Evolutionary conservation across 2,329 filamentous ascomycete species (phyloP).

Genomic region (Geosmithia putterillii): DNA sequence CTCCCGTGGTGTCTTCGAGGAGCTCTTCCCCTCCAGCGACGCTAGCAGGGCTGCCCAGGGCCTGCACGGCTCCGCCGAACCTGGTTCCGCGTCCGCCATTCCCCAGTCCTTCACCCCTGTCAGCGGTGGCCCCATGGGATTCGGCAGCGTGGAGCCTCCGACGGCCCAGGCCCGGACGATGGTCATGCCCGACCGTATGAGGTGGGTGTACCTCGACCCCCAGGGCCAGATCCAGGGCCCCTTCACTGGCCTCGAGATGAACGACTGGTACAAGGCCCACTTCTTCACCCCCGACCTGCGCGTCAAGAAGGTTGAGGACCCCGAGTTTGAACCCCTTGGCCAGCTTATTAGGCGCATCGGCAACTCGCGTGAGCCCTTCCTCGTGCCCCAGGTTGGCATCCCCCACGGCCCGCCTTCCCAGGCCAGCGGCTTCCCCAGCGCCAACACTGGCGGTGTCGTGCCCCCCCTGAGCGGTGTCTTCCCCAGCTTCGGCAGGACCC

Average conservation of each 20-base stretch:
- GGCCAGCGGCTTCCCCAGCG: conserved; percentile 35
- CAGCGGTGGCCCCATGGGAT: conserved; percentile 13
- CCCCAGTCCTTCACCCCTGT: conserved; percentile 23
- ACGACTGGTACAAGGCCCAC: conserved; percentile 98
- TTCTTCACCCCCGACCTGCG: conserved; percentile 93
- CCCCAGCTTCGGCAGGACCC: conserved; percentile 88
- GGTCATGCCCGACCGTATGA: conserved; percentile 98
- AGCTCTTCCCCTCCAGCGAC: conserved; percentile 32
- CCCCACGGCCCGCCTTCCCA: conserved; percentile 65
- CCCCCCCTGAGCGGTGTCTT: conserved; percentile 90
- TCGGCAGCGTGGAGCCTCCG: conserved; percentile 34
- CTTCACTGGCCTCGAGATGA: conserved; percentile 96
- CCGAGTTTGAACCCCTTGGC: conserved; percentile 87
- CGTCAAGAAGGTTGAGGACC: conserved; percentile 89
- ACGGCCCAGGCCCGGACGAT: conserved; percentile 70
- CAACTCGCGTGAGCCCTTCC: conserved; percentile 92
- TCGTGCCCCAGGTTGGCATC: conserved; percentile 94
- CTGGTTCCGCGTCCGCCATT: conserved; percentile 16
- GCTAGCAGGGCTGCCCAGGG: conserved; percentile 13
- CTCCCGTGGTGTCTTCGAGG: conserved; percentile 43
- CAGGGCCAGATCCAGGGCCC: conserved; percentile 87
- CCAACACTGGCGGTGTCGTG: conserved; percentile 50
- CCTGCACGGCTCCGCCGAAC: conserved; percentile 23
- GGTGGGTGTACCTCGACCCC: conserved; percentile 96
- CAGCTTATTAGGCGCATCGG: conserved; percentile 92